Evolutionary conservation across 495 filamentous ascomycete species (phyloP), one percentile per base, ranked within the genome.

Genomic region (Entonaema liquescens): DNA sequence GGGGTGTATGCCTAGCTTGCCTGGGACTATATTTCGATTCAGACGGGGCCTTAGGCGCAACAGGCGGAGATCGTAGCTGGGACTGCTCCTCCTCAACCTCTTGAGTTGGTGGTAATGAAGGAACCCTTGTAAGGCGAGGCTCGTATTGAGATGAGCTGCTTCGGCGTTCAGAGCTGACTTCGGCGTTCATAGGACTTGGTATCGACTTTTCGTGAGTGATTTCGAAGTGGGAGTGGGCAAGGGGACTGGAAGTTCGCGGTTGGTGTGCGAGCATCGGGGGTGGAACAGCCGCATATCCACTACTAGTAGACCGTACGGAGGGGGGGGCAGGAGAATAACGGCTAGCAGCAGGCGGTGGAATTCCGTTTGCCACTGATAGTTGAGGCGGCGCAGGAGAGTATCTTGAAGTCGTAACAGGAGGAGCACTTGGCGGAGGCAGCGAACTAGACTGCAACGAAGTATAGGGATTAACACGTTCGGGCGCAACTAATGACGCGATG

Each of bases 211-310:
- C 84, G 56, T 82, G 79, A 25, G 79, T 82, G 17, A 83, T 78
- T 74, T 86, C 81, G 42, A 85, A 87, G 72, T 94, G 89, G 28
- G 92, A 87, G 70, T 94, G 89, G 19, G 92, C 94, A 29, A 96
- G 82, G 11, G 92, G 93, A 74, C 93, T 97, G 19, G 92, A 95
- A 19, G 92, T 95, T 59, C 93, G 88, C 8, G 93, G 93, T 62
- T 92, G 92, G 78, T 93, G 93, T 12, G 90, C 85, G 72, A 93
- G 80, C 4, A 84, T 67, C 3, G 86, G 83, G 28, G 86, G 80
- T 54, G 79, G 78, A 68, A 73, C 63, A 21, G 77, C 78, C 19
- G 78, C 74, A 74, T 86, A 83, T 23, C 74, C 75, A 62, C 77
- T 79, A 52, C 75, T 76, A 33, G 81, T 62, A 11, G 79, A 78